Evolutionary conservation across 2,329 filamentous ascomycete species (phyloP), one percentile per base, ranked within the genome.

Genomic region (Lasiodiplodia theobromae): DNA sequence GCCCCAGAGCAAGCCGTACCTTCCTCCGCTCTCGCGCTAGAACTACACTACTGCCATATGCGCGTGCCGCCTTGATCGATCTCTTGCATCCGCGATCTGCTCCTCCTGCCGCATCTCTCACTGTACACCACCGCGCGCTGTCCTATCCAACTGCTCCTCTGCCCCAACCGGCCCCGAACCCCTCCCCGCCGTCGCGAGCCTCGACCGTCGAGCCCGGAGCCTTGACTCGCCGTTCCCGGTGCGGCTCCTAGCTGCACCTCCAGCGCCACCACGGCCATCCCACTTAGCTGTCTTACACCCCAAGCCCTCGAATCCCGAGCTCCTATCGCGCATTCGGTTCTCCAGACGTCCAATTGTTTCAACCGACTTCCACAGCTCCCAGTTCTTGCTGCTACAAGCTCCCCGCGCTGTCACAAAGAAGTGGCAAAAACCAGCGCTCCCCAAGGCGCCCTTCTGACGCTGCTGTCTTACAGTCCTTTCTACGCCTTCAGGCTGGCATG

Each of bases 221-320:
- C 25, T 63, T 52, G 60, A 64, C 60, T 64, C 60, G 60, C 60
- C 60, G 60, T 64, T 64, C 40, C 60, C 60, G 60, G 60, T 38
- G 60, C 60, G 60, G 60, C 60, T 64, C 60, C 60, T 64, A 47
- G 60, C 60, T 51, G 47, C 47, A 64, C 31, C 47, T 52, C 60
- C 44, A 60, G 18, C 58, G 58, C 58, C 58, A 63, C 40, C 28
- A 25, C 58, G 51, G 60, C 47, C 60, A 38, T 25, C 47, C 47
- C 23, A 21, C 60, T 44, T 40, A 18, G 49, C 60, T 52, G 47
- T 52, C 60, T 63, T 52, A 52, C 60, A 38, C 60, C 16, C 60
- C 38, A 31, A 34, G n/a, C n/a, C 28, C 18, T 31, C 44, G 28
- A 21, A 14, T 18, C 60, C 60, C 14, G 10, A 18, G 31, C 44